A percentile compares a stretch with the other conserved stretches of the same genome.
phyloP scores from a whole-genome alignment of 768 basidiomycete genomes.

The Amanita pseudoporphyria region DNA sequence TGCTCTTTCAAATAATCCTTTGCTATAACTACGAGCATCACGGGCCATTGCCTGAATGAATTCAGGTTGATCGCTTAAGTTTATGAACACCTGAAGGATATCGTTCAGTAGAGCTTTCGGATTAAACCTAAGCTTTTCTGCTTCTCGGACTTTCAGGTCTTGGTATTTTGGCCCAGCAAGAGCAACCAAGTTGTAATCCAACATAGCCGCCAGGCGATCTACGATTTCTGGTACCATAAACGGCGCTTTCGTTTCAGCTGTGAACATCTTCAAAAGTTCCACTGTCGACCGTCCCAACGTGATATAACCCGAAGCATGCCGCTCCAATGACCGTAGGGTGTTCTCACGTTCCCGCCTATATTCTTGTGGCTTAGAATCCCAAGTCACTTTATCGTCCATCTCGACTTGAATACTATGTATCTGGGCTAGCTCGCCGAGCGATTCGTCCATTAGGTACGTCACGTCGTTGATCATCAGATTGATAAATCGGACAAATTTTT shows the following conservation, averaged over 20 bases:
- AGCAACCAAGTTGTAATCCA: constrained; percentile 87
- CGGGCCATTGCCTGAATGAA: constrained; percentile 84
- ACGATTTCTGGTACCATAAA: constrained; percentile 98
- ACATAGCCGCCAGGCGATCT: constrained; percentile 89
- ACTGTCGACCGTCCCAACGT: constrained; percentile 84
- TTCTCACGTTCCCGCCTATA: constrained; percentile 81
- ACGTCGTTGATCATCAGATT: constrained; percentile 99
- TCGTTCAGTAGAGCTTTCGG: constrained; percentile 77
- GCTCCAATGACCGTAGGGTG: constrained; percentile 70
- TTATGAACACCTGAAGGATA: constrained; percentile 84
- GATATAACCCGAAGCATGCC: constrained; percentile 78
- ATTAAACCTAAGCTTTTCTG: constrained; percentile 84
- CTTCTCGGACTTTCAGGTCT: constrained; percentile 77
- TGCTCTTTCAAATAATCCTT: constrained; percentile 75
- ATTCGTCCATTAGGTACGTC: constrained; percentile 97
- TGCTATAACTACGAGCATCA: constrained; percentile 90
- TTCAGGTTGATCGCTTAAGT: constrained; percentile 67
- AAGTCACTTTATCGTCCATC: constrained; percentile 68
- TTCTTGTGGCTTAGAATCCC: constrained; percentile 54
- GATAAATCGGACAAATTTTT: constrained; percentile 91
- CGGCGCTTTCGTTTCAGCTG: constrained; percentile 81
- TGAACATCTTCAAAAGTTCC: constrained; percentile 85
- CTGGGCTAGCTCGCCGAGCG: constrained; percentile 77
- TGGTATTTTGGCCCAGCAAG: constrained; percentile 85
- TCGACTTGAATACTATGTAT: constrained; percentile 82